phyloP scores from a whole-genome alignment of 805 yeast genomes.

The Alloascoidea africana region DNA sequence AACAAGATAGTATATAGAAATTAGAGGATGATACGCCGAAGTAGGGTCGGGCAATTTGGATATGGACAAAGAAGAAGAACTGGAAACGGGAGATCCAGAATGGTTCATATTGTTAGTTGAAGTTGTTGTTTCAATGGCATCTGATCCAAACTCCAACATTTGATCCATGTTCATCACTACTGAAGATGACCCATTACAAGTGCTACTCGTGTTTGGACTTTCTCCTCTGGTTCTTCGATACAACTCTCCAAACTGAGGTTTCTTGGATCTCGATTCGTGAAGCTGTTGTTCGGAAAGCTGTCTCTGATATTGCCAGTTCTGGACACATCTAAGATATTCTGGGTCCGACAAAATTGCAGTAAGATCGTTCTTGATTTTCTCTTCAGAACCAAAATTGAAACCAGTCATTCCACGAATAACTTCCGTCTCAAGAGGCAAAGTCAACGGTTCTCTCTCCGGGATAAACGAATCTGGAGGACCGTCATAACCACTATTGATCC shows the following conservation, averaged over 20 bases:
- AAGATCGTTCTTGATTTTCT: slow-evolving; percentile 40
- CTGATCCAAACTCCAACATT: not conserved
- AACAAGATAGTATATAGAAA: slow-evolving; percentile 77
- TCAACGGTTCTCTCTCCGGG: slow-evolving; percentile 67
- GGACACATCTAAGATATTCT: slow-evolving; percentile 47
- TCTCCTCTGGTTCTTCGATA: no score
- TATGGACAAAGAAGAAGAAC: not conserved
- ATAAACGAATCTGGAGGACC: slow-evolving; percentile 52
- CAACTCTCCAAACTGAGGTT: not conserved
- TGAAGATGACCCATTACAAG: not conserved
- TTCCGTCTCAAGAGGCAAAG: slow-evolving; percentile 46
- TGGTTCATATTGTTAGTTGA: no score
- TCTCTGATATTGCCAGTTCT: slow-evolving; percentile 43
- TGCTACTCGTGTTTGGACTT: not conserved
- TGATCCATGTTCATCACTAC: not conserved
- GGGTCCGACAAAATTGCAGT: slow-evolving; percentile 42
- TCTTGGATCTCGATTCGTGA: not conserved
- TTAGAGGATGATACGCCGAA: slow-evolving; percentile 71
- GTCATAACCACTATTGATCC: slow-evolving; percentile 88
- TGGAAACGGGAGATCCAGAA: no score
- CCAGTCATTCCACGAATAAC: slow-evolving; percentile 65
- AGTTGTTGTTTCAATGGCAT: no score
- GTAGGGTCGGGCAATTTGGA: slow-evolving; percentile 57
- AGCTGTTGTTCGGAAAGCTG: not conserved
- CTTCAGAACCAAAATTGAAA: slow-evolving; percentile 61